These are phyloP conservation scores for Talaromyces liani DNA, from an alignment of 495 filamentous ascomycete genomes.

Conservation along the genomic window DNA sequence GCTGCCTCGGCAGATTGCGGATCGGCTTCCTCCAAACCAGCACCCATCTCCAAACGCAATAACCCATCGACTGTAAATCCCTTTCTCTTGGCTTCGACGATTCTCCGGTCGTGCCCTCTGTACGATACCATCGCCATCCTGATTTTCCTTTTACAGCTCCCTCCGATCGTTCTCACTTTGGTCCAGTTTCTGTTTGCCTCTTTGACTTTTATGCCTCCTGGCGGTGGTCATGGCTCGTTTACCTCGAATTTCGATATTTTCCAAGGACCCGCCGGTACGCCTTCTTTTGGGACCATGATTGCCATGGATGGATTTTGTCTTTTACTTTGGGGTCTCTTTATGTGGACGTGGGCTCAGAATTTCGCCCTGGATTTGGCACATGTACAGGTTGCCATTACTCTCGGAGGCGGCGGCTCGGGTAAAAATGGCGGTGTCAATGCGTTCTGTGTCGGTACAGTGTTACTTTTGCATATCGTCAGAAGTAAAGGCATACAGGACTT, in stretches of 20 bases:
- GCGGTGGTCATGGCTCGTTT: conserved; percentile 38
- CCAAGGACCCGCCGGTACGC: conserved; percentile 61
- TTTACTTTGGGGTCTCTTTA: conserved; percentile 72
- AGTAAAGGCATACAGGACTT: conserved; percentile 50
- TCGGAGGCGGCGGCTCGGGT: conserved; percentile 76
- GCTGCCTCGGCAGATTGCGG: conserved; percentile 29
- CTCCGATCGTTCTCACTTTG: conserved; percentile 79
- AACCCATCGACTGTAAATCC: conserved; percentile 56
- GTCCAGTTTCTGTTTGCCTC: conserved; percentile 92
- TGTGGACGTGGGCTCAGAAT: conserved; percentile 82
- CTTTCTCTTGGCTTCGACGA: conserved; percentile 69
- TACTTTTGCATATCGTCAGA: conserved; percentile 56
- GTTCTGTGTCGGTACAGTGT: conserved; percentile 74
- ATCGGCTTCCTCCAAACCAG: conserved; percentile 27
- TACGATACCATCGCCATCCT: conserved; percentile 96
- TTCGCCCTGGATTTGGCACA: conserved; percentile 92
- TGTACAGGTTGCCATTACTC: conserved; percentile 86
- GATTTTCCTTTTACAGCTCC: conserved; percentile 95
- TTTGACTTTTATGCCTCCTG: conserved; percentile 85
- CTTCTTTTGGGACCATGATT: conserved; percentile 72
- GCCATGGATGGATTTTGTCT: conserved; percentile 76
- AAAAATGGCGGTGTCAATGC: conserved; percentile 66
- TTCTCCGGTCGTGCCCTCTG: conserved; percentile 83
- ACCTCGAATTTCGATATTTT: conserved; percentile 66
- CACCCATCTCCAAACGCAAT: conserved; percentile 46